Base-by-base conservation (phyloP, 495 filamentous ascomycete species). In the Penicillium daleae region DNA sequence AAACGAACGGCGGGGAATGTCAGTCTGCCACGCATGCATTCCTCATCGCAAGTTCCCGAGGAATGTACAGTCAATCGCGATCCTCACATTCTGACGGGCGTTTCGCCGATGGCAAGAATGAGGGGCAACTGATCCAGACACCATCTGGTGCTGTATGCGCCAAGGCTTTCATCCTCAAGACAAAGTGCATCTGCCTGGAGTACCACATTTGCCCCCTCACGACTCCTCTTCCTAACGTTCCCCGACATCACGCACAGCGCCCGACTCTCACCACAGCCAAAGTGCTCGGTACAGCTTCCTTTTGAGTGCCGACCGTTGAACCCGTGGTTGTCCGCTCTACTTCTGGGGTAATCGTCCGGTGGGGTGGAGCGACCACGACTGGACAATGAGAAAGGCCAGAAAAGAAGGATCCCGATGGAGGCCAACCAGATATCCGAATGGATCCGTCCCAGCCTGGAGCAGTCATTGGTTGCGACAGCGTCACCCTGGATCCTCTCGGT, bases 291-390 rank as follows among this genome's bases (percentile, higher is more conserved):
- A n/a, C n/a, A n/a, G n/a, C n/a, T n/a, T n/a, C 49, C 57, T 27
- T 53, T 61, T 39, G 24, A 31, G 27, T 42, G 49, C 48, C 15
- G 35, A 35, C 51, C 27, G 31, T 32, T 58, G 44, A 32, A 58
- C 31, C 53, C 46, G 54, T 29, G 46, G 48, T 53, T 48, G 39
- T 56, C n/a, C 3, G 3, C 7, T 49, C 59, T 59, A 3, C 32
- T 62, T 59, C 59, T 51, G 59, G 55, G 59, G 64, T 33, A 56
- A 66, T 66, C 59, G 55, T 64, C 62, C 42, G 57, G 55, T 33
- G 15, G 17, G 49, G 63, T 55, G 58, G 63, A 61, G 58, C 22
- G 31, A 40, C 39, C 52, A 26, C 32, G 46, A 65, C 54, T 58
- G 48, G 63, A 54, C 17, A 35, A 29, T 35, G 13, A 37, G 40